Evolutionary conservation across 2,329 filamentous ascomycete genomes (phyloP), one percentile per base, ranked within the genome.

Genomic region (Paecilomyces variotii): DNA sequence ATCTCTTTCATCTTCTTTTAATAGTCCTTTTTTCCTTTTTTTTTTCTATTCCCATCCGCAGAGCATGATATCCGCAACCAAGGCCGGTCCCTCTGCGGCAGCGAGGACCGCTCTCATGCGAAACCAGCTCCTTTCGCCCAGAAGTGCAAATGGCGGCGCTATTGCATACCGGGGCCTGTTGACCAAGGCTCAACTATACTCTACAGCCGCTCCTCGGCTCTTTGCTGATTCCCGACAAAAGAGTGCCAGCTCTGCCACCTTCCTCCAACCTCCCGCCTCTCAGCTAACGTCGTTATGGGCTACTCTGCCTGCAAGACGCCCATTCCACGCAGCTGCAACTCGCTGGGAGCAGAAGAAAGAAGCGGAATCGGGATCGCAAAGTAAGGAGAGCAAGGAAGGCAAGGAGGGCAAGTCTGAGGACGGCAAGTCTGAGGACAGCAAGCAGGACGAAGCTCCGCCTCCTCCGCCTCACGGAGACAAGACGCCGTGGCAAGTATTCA

Each of bases 401-500:
- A 7, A 77, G 56, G 70, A 76, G 24, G 63, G 72, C 55, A 45
- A 45, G 39, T 34, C 32, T 62, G 70, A 77, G 56, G 70, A 76
- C 19, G 63, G 72, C 56, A 45, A 45, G 39, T 45, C 39, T 62
- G 70, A 76, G 52, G 77, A 82, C 55, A 77, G 82, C 59, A 79
- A 84, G 67, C 84, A 90, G 67, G 85, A 91, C 61, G 78, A 80
- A 39, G 75, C 84, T 28, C 87, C 92, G 11, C 90, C 93, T 25
- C 93, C 92, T 12, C 93, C 94, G n/a, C 93, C 92, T 24, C 94
- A 99, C 71, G 94, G 94, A 61, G 91, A 96, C 79, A 99, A 99
- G 81, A 94, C 93, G 2, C 94, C 94, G 57, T 97, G 94, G 92
- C 91, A 97, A 74, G 94, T 99, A 32, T 99, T 99, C 79, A 90